Base-by-base conservation (phyloP, 2,329 filamentous ascomycete species). In the Fusarium sp. region DNA sequence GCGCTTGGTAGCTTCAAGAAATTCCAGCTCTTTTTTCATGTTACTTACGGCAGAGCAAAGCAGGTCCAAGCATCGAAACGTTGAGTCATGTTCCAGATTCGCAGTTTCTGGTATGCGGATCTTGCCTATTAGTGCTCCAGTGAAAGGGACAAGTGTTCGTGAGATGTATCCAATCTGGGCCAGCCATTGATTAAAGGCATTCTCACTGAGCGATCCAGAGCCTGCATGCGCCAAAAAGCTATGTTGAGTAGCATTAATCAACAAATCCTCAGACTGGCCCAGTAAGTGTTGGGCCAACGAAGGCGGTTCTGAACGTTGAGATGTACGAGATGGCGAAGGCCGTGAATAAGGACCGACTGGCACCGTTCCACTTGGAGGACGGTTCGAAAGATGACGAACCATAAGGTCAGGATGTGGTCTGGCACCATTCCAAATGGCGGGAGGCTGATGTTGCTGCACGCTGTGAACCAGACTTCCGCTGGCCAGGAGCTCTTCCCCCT, bases 141-240 rank as follows among this genome's bases (percentile, higher is more conserved):
- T 52, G 28, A 52, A 52, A 41, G 49, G 49, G 18, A 52, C 49
- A 41, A 52, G 49, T 26, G 49, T 41, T 41, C 49, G n/a, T 23
- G 49, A 52, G 18, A 52, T 52, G 37, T 52, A 52, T 41, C 49
- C 49, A 52, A 52, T 52, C 37, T 52, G 49, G 37, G 49, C 49
- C 49, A 52, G 37, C 49, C 49, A 52, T 41, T 52, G 49, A 33
- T 41, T 52, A 37, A 52, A 11, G 13, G 26, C 49, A 33, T 33
- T 41, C 49, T 52, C 36, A 52, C 49, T 52, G 18, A 52, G 37
- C 4, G 49, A 52, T 13, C 36, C 49, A 18, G 49, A 52, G 37
- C 49, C 49, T 52, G 28, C 49, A 52, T 52, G 28, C 5, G 49
- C 49, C 49, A 41, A 18, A 23, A 52, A 52, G 37, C 37, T 33